Evolutionary conservation across 768 basidiomycete genomes (phyloP), one percentile per base, ranked within the genome.

Genomic region (Mycena chlorophos): DNA sequence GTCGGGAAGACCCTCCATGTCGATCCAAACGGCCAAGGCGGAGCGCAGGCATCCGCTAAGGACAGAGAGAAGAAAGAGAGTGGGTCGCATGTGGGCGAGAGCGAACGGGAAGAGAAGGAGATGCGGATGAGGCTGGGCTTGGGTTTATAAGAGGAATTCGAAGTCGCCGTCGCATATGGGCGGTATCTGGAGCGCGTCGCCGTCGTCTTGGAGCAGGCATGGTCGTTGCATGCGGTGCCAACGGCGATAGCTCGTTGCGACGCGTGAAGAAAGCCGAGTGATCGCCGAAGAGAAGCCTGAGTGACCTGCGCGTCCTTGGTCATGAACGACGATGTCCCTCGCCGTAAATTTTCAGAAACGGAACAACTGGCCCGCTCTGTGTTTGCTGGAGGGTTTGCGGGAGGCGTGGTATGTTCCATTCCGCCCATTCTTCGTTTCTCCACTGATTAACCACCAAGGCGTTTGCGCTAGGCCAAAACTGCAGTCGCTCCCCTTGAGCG

Each of bases 401-500:
- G 94, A 49, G 96, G 94, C 73, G 80, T 95, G 61, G 95, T 97
- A 38, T 56, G 40, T 53, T 22, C 53, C 48, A 23, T 57, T 42
- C 31, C 31, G 40, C 13, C 20, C 40, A 20, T 52, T 29, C 58
- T 37, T 45, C 39, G 20, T 57, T 37, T 52, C 46, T 34, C 31
- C 49, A 46, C 59, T 65, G 34, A 56, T 62, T 42, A 60, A 49
- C 28, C 38, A 43, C 31, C 34, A 48, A 40, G 60, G 60, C 39
- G 8, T 55, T 45, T 34, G 13, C 23, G 43, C 37, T 61, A 96
- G 95, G 94, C 94, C 47, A 96, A 96, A 74, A 93, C 94, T 13
- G 88, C 87, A 28, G 91, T 97, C 40, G 97, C 97, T 19, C 97
- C 97, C 3, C 81, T 99, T 47, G 97, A 99, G 70, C 81, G 97